Conservation (phyloP, 1,284 basidiomycete genomes). For the Puccinia novopanici region DNA sequence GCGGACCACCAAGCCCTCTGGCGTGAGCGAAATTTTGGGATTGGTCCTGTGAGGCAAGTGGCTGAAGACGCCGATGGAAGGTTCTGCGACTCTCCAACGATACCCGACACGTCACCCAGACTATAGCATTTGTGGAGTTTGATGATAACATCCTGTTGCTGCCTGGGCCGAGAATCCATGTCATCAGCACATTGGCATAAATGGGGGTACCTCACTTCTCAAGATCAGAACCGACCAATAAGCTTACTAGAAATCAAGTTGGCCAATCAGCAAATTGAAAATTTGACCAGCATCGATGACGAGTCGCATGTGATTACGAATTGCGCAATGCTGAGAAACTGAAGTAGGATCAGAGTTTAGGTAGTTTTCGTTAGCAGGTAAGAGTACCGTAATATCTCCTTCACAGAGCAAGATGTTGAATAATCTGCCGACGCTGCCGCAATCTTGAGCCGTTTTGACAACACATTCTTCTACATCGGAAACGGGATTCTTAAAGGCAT, state of each 20-base stretch:
- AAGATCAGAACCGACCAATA: background rate
- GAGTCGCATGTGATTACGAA: conserved; percentile 59
- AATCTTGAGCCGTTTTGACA: background rate
- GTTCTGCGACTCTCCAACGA: conserved; percentile 51
- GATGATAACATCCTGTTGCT: too few species aligned
- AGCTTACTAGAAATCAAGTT: conserved; percentile 66
- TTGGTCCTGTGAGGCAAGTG: conserved; percentile 62
- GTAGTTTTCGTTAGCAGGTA: background rate
- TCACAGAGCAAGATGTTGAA: conserved; percentile 35
- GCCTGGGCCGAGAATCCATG: conserved; percentile 60
- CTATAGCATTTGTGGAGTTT: conserved; percentile 68
- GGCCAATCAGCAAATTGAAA: conserved; percentile 69
- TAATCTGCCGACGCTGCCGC: conserved; percentile 23
- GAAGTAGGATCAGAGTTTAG: background rate
- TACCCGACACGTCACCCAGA: conserved; percentile 64
- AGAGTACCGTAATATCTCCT: too few species aligned
- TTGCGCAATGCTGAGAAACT: background rate
- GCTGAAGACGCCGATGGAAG: conserved; percentile 62
- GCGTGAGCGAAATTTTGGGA: conserved; percentile 62
- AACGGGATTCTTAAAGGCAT: background rate
- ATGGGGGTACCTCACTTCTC: conserved; percentile 51
- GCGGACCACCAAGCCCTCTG: too few species aligned
- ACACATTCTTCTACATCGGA: conserved; percentile 8
- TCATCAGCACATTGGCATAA: conserved; percentile 6
- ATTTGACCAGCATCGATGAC: too few species aligned